phyloP scores from a whole-genome alignment of 2,329 filamentous ascomycete genomes.

The Blastomyces percursus region DNA sequence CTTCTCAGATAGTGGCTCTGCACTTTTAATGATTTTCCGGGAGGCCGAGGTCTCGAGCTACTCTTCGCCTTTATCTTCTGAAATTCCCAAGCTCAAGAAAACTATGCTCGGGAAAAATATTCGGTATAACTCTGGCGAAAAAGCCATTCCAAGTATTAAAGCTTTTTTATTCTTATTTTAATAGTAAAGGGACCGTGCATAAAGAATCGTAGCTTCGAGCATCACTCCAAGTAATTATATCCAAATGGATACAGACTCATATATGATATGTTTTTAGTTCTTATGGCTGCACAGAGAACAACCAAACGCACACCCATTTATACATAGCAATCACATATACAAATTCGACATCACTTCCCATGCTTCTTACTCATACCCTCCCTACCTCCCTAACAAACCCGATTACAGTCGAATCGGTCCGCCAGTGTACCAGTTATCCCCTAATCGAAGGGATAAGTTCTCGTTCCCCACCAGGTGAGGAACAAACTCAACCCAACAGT shows the following conservation, averaged over 20 bases:
- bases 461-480: conserved; percentile 95
- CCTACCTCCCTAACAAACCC: background rate
- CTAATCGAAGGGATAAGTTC: conserved; percentile 78
- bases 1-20: background rate
- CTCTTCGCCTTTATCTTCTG: no score
- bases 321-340: background rate
- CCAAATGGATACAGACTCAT: background rate
- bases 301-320: background rate
- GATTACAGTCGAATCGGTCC: background rate
- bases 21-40: background rate
- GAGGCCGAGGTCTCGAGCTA: no score
- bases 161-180: background rate
- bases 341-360: background rate
- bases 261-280: background rate
- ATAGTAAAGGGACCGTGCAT: background rate
- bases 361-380: background rate
- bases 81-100: no score
- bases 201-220: background rate
- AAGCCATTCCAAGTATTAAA: background rate
- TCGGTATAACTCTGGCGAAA: background rate
- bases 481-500: conserved; percentile 85
- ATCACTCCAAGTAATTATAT: no score
- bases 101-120: background rate
- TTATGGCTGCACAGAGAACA: background rate
- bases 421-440: conserved; percentile 31